Conservation (phyloP, 305 asterid species). For the Fraxinus xanthoxyloides region DNA sequence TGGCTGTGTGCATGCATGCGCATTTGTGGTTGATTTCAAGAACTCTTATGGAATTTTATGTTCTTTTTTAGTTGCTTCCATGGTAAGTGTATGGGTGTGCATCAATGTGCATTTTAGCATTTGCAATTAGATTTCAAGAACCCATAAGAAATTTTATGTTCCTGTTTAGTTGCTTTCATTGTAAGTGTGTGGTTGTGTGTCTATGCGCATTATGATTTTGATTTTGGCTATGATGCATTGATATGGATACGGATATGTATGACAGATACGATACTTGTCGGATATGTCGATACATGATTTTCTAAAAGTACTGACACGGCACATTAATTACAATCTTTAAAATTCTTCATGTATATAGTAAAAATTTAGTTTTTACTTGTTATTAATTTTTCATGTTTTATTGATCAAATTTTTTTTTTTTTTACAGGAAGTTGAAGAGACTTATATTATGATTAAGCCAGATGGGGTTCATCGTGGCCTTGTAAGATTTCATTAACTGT, state of each 20-base stretch:
- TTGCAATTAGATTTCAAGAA: not conserved
- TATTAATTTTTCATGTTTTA: not conserved
- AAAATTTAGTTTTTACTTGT: no score
- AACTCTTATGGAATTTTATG: not conserved
- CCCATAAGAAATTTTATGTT: not conserved
- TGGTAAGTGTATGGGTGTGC: slow-evolving; percentile 39
- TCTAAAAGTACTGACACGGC: not conserved
- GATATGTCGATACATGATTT: not conserved
- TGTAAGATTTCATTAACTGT: slow-evolving; percentile 37
- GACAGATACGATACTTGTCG: not conserved
- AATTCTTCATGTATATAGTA: not conserved
- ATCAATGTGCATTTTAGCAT: not conserved
- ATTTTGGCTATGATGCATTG: not conserved
- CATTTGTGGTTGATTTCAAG: not conserved
- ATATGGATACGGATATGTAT: not conserved
- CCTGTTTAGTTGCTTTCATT: not conserved
- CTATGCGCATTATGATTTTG: not conserved
- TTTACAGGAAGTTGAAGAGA: slow-evolving; percentile 64
- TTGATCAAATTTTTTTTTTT: not conserved
- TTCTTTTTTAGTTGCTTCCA: slow-evolving; percentile 45
- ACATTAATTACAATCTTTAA: no score
- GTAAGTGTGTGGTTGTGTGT: not conserved
- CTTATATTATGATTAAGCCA: slow-evolving; percentile 90
- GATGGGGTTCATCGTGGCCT: slow-evolving; percentile 96
- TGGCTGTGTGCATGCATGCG: not conserved